phyloP scores from a whole-genome alignment of 2,329 filamentous ascomycete species.

The Paraphoma chrysanthemicola region DNA sequence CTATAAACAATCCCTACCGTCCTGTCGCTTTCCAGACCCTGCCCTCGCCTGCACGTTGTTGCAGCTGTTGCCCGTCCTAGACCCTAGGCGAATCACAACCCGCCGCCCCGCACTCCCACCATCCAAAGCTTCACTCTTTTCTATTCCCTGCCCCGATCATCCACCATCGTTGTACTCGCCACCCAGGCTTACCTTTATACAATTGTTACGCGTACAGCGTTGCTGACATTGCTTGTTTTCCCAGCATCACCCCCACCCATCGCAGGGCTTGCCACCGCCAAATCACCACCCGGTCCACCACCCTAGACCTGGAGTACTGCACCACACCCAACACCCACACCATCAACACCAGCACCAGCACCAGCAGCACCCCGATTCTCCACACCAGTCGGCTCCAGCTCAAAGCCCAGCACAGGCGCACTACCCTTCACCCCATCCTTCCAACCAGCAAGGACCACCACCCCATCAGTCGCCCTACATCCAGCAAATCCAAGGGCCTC shows the following conservation, averaged over 20 bases:
- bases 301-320: conserved; percentile 74
- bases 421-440: conserved; percentile 72
- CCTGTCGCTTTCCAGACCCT: conserved; percentile 42
- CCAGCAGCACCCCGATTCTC: conserved; percentile 65
- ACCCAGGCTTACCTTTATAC: conserved; percentile 13
- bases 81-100: conserved; percentile 32
- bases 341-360: conserved; percentile 52
- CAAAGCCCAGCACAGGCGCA: conserved; percentile 64
- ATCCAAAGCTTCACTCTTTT: conserved; percentile 16
- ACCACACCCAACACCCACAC: conserved; percentile 50
- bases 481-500: conserved; percentile 67
- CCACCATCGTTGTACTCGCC: conserved; percentile 6
- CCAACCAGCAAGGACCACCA: conserved; percentile 61
- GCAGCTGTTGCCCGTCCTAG: conserved; percentile 25
- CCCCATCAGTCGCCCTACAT: conserved; percentile 69
- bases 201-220: conserved; percentile 22
- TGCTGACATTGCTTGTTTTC: conserved; percentile 40
- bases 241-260: conserved; percentile 79
- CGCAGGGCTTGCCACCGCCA: conserved; percentile 72
- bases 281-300: conserved; percentile 68
- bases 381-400: conserved; percentile 65
- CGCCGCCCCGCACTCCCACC: conserved; percentile 27
- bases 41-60: conserved; percentile 42
- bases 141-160: conserved; percentile 23
- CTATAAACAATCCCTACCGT: conserved; percentile 46